A percentile compares a stretch with the other conserved stretches of the same genome.
Conservation (phyloP, 2,329 filamentous ascomycete genomes). For the Colletotrichum sp. region DNA sequence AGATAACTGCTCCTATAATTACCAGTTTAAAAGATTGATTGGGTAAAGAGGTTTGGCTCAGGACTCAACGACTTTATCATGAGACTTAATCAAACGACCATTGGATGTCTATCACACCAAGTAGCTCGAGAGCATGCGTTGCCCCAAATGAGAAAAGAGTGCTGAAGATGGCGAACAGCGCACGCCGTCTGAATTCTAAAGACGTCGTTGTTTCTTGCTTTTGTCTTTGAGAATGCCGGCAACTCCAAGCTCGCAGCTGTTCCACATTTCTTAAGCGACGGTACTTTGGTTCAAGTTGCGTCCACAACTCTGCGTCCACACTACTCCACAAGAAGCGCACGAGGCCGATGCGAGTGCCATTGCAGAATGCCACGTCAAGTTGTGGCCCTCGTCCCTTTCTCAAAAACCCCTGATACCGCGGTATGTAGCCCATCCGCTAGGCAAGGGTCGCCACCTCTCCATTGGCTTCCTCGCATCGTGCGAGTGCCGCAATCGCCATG, state of each 20-base stretch:
- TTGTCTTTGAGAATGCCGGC: not conserved
- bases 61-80: not conserved
- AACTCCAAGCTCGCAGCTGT: not conserved
- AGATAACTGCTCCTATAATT: not conserved
- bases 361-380: not conserved
- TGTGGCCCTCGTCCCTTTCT: not conserved
- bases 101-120: not conserved
- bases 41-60: not conserved
- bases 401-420: not conserved
- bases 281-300: not conserved
- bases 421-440: not conserved
- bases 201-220: not conserved
- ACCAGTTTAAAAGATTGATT: fast-evolving
- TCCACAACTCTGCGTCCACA: not conserved
- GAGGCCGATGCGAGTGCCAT: not conserved
- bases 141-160: not conserved
- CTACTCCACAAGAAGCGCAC: not conserved
- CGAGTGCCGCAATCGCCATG: not conserved
- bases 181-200: not conserved
- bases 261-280: not conserved
- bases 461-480: not conserved
- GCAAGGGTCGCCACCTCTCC: not conserved
- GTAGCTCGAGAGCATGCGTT: not conserved
- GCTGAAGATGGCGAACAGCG: not conserved
- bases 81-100: not conserved